Evolutionary conservation across 176 grass and related monocot species (phyloP).

Genomic region (Eremochloa ophiuroides): DNA sequence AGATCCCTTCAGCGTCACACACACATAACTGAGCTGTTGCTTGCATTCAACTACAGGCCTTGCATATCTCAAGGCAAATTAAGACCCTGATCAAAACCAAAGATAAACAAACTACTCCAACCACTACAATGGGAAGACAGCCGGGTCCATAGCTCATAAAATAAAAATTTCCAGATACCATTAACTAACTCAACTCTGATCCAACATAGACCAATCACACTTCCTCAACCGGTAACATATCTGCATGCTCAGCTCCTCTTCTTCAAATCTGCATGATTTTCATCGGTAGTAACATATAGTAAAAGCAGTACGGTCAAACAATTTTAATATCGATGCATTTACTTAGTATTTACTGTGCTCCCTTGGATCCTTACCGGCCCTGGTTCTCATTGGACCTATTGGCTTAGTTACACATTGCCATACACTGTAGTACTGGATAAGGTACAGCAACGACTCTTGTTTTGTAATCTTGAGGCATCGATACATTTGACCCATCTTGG

Average conservation of each 20-base stretch:
- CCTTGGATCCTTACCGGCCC: slow-evolving; percentile 40
- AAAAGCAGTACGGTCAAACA: slow-evolving; percentile 14
- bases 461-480: slow-evolving; percentile 36
- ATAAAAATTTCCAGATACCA: neutral
- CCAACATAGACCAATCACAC: slow-evolving; percentile 37
- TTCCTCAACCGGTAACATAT: slow-evolving; percentile 4
- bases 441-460: slow-evolving; percentile 5
- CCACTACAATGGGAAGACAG: neutral
- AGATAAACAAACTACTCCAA: neutral
- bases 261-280: neutral
- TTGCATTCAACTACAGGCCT: slow-evolving; percentile 30
- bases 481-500: slow-evolving; percentile 26
- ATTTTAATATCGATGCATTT: too few relatives aligned
- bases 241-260: neutral
- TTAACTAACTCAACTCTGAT: slow-evolving; percentile 15
- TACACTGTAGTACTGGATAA: neutral
- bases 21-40: slow-evolving; percentile 13
- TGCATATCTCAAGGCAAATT: slow-evolving; percentile 27
- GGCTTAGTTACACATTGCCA: slow-evolving; percentile 5
- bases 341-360: slow-evolving; percentile 21
- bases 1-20: neutral
- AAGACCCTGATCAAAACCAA: neutral
- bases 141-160: neutral
- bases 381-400: slow-evolving; percentile 19
- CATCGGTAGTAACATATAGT: neutral